phyloP scores from a whole-genome alignment of 306 rosid species.

The Rubus parviflorus region DNA sequence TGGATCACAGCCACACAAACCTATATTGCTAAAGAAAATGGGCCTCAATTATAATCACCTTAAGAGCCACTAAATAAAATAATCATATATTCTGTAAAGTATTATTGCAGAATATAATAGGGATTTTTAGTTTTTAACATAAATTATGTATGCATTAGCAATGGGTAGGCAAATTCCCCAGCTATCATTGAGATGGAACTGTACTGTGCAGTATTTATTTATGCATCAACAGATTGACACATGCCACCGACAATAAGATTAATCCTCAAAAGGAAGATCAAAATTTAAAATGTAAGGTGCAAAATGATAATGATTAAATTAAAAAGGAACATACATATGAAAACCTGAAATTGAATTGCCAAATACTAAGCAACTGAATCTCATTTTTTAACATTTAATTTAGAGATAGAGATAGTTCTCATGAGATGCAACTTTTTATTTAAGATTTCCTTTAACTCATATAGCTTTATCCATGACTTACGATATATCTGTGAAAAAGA shows the following conservation, averaged over 20 bases:
- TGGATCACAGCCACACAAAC: conserved; percentile 11
- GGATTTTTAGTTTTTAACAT: not conserved
- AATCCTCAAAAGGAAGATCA: not conserved
- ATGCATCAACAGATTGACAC: not conserved
- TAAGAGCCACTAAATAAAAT: not conserved
- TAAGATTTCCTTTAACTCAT: not conserved
- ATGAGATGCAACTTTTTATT: not conserved
- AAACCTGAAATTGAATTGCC: not conserved
- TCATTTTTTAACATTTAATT: not conserved
- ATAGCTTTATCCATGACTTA: not conserved
- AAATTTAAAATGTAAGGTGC: too few relatives aligned
- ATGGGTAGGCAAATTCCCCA: not conserved
- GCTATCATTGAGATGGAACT: not conserved
- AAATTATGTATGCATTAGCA: not conserved
- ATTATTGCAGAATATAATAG: not conserved
- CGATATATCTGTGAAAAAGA: not conserved
- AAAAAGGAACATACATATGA: not conserved
- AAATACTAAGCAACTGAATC: not conserved
- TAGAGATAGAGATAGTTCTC: not conserved
- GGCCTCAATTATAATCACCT: not conserved
- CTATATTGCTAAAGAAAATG: not conserved
- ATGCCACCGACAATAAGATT: not conserved
- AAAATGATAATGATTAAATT: not conserved
- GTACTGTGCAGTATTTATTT: not conserved
- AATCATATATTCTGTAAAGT: not conserved